Evolutionary conservation across 2,329 filamentous ascomycete species (phyloP).

Genomic region (Penicillium sp.): DNA sequence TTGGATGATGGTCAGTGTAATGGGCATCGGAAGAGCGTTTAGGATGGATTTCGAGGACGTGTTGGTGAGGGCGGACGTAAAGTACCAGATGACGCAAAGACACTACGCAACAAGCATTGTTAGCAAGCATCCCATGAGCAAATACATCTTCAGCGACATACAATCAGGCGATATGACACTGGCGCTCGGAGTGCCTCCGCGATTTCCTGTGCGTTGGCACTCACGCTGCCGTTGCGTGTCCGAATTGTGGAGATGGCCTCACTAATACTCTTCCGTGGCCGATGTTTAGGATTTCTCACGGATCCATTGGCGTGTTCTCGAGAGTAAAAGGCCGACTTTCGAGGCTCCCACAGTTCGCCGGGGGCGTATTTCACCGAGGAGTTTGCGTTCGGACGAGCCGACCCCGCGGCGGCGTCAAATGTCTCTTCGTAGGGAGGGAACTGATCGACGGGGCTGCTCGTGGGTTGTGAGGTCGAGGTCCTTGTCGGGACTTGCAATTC

Average conservation of each 20-base stretch:
- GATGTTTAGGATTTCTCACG: constrained; percentile 52
- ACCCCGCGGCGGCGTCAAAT: constrained; percentile 28
- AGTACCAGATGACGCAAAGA: constrained; percentile 89
- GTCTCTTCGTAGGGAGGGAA: constrained; percentile 45
- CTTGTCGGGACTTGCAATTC: constrained; percentile 34
- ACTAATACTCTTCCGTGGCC: constrained; percentile 78
- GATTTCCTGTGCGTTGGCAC: constrained; percentile 89
- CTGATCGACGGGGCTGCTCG: constrained; percentile 40
- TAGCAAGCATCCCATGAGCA: constrained; percentile 62
- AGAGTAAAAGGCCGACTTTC: constrained; percentile 52
- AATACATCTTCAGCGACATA: constrained; percentile 47
- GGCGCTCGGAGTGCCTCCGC: constrained; percentile 88
- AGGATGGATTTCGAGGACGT: constrained; percentile 97
- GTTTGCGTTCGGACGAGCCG: constrained; percentile 24
- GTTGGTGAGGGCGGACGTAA: constrained; percentile 92
- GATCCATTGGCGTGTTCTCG: constrained; percentile 42
- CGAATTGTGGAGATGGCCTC: constrained; percentile 85
- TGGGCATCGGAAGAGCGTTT: constrained; percentile 83
- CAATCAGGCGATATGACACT: constrained; percentile 81
- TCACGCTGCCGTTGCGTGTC: constrained; percentile 77
- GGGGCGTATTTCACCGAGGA: constrained; percentile 32
- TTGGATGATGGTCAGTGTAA: constrained; percentile 88
- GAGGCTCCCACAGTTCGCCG: constrained; percentile 61
- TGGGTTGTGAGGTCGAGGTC: constrained; percentile 28
- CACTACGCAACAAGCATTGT: constrained; percentile 51